Base-by-base conservation (phyloP, 2,329 filamentous ascomycete species). In the Verticillium isaacii region DNA sequence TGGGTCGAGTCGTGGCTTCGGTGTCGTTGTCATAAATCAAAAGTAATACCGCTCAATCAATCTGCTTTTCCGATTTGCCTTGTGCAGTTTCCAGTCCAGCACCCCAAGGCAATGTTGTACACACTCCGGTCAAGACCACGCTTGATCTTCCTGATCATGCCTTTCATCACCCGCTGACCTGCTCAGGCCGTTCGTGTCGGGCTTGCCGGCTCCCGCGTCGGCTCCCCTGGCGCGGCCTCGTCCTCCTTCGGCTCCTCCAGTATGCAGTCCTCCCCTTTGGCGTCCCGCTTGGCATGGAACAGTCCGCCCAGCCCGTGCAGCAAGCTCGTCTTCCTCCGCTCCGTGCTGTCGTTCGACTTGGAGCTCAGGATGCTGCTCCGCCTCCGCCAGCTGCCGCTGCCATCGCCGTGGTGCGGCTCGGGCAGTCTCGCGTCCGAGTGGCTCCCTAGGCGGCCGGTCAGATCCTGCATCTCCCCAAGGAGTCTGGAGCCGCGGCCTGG, bases 341-440 rank as follows among this genome's bases (percentile, higher is more conserved):
- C 23, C 7, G 32, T 12, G 2, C 45, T 56, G 11, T 34, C 50
- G 14, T 19, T 39, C 25, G 61, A 61, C 19, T 39, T 29, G n/a
- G 59, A 29, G 29, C 56, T 61, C 61, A 50, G 36, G 6, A 59
- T 32, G 14, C 61, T 61, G 6, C 61, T 59, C 17, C 61, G 45
- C 12, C 59, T 50, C 11, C 50, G 56, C 17, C 50, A 52, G 11
- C 17, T 23, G 12, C 45, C 9, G n/a, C 17, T 23, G 12, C 45
- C 9, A 19, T 19, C 8, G 11, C 29, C 14, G 25, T 8, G 36
- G 12, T 6, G 19, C 9, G 2, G 34, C 17, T 11, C 50, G 19
- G n/a, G 19, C 4, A 63, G 19, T 25, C 32, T 52, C 5, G 61
- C 59, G 29, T 63, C 59, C 6, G 45, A 17, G 32, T 61, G 56